Evolutionary conservation across 1,139 yeast species (phyloP), one percentile per base, ranked within the genome.

Genomic region (Yamadazyma oceani): DNA sequence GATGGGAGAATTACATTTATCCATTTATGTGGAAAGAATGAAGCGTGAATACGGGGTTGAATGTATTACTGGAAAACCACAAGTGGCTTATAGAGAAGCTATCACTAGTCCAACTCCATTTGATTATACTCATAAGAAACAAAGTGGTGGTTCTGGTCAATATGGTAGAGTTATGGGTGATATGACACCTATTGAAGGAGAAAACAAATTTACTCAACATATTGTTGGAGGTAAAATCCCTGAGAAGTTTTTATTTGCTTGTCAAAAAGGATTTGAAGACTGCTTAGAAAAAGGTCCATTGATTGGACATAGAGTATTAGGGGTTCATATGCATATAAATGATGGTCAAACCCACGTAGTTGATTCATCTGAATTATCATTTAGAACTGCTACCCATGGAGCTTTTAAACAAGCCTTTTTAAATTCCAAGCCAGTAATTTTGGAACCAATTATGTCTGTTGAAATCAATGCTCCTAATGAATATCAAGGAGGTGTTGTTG

Each of bases 101-200:
- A 82, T 92, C 48, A 73, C 87, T 29, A 62, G 75, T 5, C 71
- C 85, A 29, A 75, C 92, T 19, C 73, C 80, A n/a, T 90, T 92
- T 57, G 97, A 92, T 61, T 88, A 80, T 69, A 86, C 96, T 24
- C 97, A 90, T 73, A 92, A 92, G 77, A 90, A 90, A 62, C 99
- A 92, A 73, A 80, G 94, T 57, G 99, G 99, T 65, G 99, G 99
- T 77, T 95, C 98, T 49, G 99, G 99, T 69, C 99, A 92, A 72
- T 92, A 82, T 61, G 98, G 96, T 66, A 83, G 94, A 70, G 97
- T 92, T 53, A 86, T 90, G 65, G 99, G 99, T 58, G 79, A 74
- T 40, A 66, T 94, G 66, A 66, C 74, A 11, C 83, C 92, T 33
- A 59, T 78, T 34, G 84, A 76, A 39, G 82, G 82, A 37, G 77